Base-by-base conservation (phyloP, 2,329 filamentous ascomycete species). In the Parastagonospora avenae region DNA sequence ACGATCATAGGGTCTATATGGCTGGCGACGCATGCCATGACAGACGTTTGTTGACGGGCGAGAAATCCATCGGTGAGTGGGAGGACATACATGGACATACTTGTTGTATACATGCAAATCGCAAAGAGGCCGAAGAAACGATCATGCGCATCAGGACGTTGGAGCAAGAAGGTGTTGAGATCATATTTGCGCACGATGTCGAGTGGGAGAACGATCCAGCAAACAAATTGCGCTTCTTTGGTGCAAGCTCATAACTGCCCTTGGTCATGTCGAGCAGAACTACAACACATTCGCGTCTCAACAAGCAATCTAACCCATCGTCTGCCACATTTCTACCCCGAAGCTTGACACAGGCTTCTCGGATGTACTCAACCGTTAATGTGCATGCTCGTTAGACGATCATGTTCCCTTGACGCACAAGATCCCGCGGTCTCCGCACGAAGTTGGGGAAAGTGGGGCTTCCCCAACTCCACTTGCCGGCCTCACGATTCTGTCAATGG, bases 21-120 rank as follows among this genome's bases (percentile, higher is more conserved):
- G 79, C 74, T 8, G 82, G 81, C 2, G 82, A 85, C 64, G 77
- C 79, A 14, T 85, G 79, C 50, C 82, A 85, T 55, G 80, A 85
- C 55, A 67, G 71, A 0, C 67, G 82, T 27, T 68, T 85, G 2
- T 57, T 85, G 57, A 78, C 74, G 0, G 80, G 80, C 0, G 80
- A 83, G 55, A 81, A 77, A 52, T 74, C 71, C 1, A 80, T 85
- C 39, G 82, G 80, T 1, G 72, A 78, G 39, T 84, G 80, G 72
- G 68, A 76, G 16, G 77, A 82, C 55, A 70, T 68, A 1, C 66
- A 72, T 12, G 80, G 80, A 0, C 72, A 74, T 10, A 51, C 69
- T 16, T 72, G 79, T 33, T 83, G 81, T 56, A 82, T 84, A 37
- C 82, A 85, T 66, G 72, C 77, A 2, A 74, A 84, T 57, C 77